Conservation (phyloP, 805 yeast genomes). For the Cyberlindnera saturnus region DNA sequence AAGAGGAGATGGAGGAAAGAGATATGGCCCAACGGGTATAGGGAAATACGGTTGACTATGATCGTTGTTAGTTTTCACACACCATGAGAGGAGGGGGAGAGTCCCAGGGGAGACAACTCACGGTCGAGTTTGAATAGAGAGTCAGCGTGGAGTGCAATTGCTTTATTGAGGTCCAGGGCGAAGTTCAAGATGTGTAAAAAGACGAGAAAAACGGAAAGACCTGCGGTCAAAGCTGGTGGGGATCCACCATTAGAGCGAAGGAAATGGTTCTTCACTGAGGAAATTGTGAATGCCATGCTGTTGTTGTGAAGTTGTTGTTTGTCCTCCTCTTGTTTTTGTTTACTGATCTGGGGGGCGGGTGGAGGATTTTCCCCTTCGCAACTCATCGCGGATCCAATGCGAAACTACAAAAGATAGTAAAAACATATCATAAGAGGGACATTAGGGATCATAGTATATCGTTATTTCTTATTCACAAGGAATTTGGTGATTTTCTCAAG, state of each 20-base stretch:
- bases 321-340: background rate
- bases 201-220: conserved; percentile 49
- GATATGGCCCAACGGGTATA: conserved; percentile 70
- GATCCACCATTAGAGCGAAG: conserved; percentile 5
- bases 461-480: conserved; percentile 10
- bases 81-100: background rate
- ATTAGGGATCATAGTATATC: background rate
- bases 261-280: conserved; percentile 1
- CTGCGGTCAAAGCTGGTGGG: conserved; percentile 60
- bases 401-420: no score
- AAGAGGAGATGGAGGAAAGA: conserved; percentile 53
- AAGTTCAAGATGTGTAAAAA: conserved; percentile 35
- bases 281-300: background rate
- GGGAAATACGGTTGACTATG: conserved; percentile 34
- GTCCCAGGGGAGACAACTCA: conserved; percentile 1
- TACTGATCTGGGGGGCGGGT: background rate
- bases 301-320: background rate
- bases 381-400: no score
- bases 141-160: conserved; percentile 48
- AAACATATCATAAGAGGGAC: no score
- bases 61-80: background rate
- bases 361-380: no score
- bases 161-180: conserved; percentile 24
- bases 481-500: conserved; percentile 24
- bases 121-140: conserved; percentile 42